These are phyloP conservation scores for Paraurostyla sp. DNA, from an alignment of 73 alveolate species.

Conservation along the genomic window DNA sequence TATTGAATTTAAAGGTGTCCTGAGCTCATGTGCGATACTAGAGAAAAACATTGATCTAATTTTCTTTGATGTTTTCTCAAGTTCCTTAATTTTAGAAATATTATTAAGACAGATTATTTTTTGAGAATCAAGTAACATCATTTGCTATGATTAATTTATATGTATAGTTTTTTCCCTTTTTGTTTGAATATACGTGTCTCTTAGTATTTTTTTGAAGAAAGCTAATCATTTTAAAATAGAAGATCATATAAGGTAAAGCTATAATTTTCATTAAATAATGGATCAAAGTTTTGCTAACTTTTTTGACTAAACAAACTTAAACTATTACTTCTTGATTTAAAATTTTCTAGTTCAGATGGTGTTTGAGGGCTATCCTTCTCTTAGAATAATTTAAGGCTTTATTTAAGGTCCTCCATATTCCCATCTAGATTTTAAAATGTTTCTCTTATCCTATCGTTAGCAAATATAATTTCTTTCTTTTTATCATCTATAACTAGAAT, in stretches of 20 bases:
- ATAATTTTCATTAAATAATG: no score
- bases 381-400: no score
- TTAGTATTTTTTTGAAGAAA: no score
- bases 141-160: neutral
- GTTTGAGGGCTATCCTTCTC: no score
- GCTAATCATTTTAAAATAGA: no score
- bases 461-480: neutral
- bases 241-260: no score
- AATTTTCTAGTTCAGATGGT: no score
- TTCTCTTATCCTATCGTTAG: neutral
- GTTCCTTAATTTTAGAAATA: conserved; percentile 8
- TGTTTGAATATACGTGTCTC: no score
- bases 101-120: neutral
- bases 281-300: no score
- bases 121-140: neutral
- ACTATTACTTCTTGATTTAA: no score
- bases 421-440: neutral
- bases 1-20: conserved; percentile 51
- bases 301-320: no score
- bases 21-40: conserved; percentile 44
- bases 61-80: neutral
- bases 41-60: conserved; percentile 18
- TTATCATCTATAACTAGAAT: neutral
- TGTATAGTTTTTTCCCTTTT: no score
- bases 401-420: neutral